phyloP scores from a whole-genome alignment of 306 rosid genomes.

The Prinsepia uniflora region DNA sequence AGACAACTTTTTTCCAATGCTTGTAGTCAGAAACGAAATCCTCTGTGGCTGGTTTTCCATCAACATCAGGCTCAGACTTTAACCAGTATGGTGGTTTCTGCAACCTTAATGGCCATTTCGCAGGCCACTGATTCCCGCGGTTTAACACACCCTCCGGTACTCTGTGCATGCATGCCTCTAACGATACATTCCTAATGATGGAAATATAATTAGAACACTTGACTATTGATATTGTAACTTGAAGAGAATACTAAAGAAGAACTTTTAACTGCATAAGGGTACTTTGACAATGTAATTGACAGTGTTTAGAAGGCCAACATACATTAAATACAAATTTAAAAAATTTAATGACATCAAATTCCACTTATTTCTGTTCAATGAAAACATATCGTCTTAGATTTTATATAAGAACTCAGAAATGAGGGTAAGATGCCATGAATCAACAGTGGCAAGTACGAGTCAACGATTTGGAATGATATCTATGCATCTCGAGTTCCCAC shows the following conservation, averaged over 20 bases:
- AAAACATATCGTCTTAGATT: not conserved
- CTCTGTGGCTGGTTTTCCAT: conserved; percentile 49
- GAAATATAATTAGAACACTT: conserved; percentile 16
- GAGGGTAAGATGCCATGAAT: not conserved
- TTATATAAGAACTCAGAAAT: not conserved
- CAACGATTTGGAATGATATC: not conserved
- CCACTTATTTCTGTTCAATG: not conserved
- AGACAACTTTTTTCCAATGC: conserved; percentile 69
- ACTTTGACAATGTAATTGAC: conserved; percentile 7
- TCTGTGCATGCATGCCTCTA: conserved; percentile 71
- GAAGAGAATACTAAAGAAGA: not conserved
- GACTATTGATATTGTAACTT: not conserved
- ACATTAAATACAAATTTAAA: not conserved
- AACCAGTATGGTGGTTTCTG: conserved; percentile 82
- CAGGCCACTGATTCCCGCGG: conserved; percentile 73
- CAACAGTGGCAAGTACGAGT: not conserved
- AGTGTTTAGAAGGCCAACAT: not conserved
- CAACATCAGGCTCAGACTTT: conserved; percentile 52
- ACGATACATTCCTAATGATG: conserved; percentile 59
- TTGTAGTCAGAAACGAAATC: conserved; percentile 61
- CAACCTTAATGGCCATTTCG: conserved; percentile 70
- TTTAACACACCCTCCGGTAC: conserved; percentile 47
- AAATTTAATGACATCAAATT: not conserved
- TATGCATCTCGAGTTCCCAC: not conserved
- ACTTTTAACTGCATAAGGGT: not conserved